Evolutionary conservation across 495 filamentous ascomycete genomes (phyloP), one percentile per base, ranked within the genome.

Genomic region (Beverwykella pulmonaria): DNA sequence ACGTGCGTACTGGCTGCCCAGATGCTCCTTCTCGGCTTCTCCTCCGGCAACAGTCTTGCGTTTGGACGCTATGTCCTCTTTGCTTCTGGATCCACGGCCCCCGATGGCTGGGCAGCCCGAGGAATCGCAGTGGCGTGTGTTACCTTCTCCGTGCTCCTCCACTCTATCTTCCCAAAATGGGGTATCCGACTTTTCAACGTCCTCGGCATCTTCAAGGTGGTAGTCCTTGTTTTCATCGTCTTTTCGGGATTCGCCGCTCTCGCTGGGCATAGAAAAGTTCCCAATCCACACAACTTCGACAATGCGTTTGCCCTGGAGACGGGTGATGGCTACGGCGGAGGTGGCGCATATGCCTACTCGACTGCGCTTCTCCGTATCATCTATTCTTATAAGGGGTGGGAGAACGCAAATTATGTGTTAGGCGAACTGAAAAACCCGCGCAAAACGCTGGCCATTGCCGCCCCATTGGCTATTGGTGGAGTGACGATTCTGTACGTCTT

Each of bases 121-220:
- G 87, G 85, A 23, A 84, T 90, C 59, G 88, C 83, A 0, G 71
- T 90, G 49, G 87, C 84, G 6, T 88, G 87, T 73, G 81, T 88
- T 55, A 87, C 88, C 0, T 82, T 82, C 30, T 83, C 86, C 0
- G 86, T 88, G 59, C 71, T 83, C 6, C 78, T 91, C 50, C 87
- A 91, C 62, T 75, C 84, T 1, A 75, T 80, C 19, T 79, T 86
- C 0, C 78, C 87, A 27, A 90, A 89, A 75, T 89, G 86, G 83
- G 88, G 88, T 15, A 79, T 91, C 60, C 81, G 84, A 10, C 78
- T 91, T 1, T 82, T 86, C 48, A 90, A 90, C 73, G 56, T 86
- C 1, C 80, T 92, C 5, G 89, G 87, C 17, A 69, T 84, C 23
- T 81, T 90, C 77, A 92, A 92, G 68, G 81, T 91, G 26, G 71